These are phyloP conservation scores for Meredithiella fracta DNA, from an alignment of 2,329 filamentous ascomycete species.

Conservation along the genomic window DNA sequence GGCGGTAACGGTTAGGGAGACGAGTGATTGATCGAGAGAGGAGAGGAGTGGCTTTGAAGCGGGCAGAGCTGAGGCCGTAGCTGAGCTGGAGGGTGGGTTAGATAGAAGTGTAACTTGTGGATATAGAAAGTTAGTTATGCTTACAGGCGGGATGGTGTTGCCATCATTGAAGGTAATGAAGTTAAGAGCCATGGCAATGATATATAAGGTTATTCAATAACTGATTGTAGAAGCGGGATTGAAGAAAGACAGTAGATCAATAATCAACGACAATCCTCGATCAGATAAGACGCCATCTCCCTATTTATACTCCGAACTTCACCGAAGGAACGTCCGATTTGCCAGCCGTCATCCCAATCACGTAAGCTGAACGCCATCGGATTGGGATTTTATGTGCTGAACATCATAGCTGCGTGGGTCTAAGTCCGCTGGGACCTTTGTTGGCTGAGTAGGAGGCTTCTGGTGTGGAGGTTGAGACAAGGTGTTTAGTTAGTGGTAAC, in stretches of 20 bases:
- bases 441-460: too few relatives aligned
- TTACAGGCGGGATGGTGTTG: constrained; percentile 52
- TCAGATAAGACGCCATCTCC: too few relatives aligned
- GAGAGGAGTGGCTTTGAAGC: constrained; percentile 36
- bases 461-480: too few relatives aligned
- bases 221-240: too few relatives aligned
- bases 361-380: not conserved
- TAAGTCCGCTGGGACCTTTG: too few relatives aligned
- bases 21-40: constrained; percentile 35
- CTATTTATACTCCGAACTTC: too few relatives aligned
- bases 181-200: constrained; percentile 1
- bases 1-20: constrained; percentile 38
- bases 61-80: constrained; percentile 57
- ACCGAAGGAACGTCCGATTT: too few relatives aligned
- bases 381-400: not conserved
- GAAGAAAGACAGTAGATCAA: too few relatives aligned
- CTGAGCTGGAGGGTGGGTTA: constrained; percentile 34
- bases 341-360: not conserved
- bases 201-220: not conserved
- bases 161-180: constrained; percentile 58
- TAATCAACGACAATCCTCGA: too few relatives aligned
- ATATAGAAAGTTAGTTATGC: not conserved
- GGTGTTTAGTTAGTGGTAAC: too few relatives aligned
- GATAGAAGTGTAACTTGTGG: constrained; percentile 3
- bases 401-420: too few relatives aligned